Evolutionary conservation across 306 rosid genomes (phyloP), one percentile per base, ranked within the genome.

Genomic region (Dalbergia oliveri): DNA sequence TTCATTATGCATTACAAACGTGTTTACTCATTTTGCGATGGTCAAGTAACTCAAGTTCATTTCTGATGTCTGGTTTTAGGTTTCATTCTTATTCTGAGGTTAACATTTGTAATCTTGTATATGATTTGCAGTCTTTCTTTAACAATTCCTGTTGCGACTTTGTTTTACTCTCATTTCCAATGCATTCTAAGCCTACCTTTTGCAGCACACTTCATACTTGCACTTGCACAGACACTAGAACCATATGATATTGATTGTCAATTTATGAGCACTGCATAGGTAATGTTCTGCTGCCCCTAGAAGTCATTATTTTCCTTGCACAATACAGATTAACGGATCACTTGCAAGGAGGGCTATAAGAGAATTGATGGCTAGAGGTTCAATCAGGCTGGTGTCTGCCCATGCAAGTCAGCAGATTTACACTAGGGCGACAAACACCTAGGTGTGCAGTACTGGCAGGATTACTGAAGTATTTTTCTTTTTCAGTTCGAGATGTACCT

Each of bases 371-470:
- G 91, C 92, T 2, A 79, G 85, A 76, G 94, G 94, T 23, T 72
- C 72, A 56, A 90, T 90, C 83, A 80, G 91, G 86, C 61, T 90
- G 91, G 90, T 90, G 21, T 87, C 91, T 51, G 60, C 86, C 5
- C 92, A 90, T 45, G 34, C 92, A 39, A 88, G 92, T 73, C 94
- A 88, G 90, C 90, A 90, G 90, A 90, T 87, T 45, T 87, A 88
- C 90, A 85, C 94, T 6, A 82, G 94, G 81, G 92, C 94, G 4
- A 85, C 94, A 26, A 90, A 90, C 88, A 88, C 94, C 61, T 90
- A 90, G 63, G 61, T 74, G 72, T 74, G 72, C 54, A 11, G 21
- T 11, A 9, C 63, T 78, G 35, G 12, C 47, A 80, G 86, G 54
- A 67, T 75, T 82, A 63, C 26, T 57, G 16, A 66, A 59, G 76